A percentile compares a stretch with the other conserved stretches of the same genome.
Conservation (phyloP, 2,329 filamentous ascomycete species). For the Neophaeococcomyces aloes region DNA sequence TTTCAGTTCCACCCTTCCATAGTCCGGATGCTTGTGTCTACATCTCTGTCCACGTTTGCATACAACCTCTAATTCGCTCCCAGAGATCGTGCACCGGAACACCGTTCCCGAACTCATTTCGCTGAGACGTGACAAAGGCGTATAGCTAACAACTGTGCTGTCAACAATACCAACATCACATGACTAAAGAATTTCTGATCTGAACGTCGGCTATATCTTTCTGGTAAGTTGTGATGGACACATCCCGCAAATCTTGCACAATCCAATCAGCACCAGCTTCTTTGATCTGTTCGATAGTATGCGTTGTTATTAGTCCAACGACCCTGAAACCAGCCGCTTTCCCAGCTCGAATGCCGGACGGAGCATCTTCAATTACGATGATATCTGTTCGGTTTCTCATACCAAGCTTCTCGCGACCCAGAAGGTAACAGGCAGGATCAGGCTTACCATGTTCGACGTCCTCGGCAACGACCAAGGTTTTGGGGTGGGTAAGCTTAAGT, state of each 20-base stretch:
- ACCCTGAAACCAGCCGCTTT: conserved; percentile 81
- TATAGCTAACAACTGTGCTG: too few relatives aligned
- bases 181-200: conserved; percentile 16
- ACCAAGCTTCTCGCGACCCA: conserved; percentile 54
- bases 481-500: conserved; percentile 54
- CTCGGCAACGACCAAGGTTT: conserved; percentile 62
- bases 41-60: neutral
- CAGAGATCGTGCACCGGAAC: neutral
- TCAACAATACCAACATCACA: neutral
- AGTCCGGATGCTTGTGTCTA: too few relatives aligned
- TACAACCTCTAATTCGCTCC: neutral
- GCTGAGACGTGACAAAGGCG: too few relatives aligned
- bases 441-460: conserved; percentile 67
- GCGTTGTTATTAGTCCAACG: conserved; percentile 74
- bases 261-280: conserved; percentile 58
- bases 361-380: conserved; percentile 80
- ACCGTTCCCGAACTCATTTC: neutral
- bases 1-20: too few relatives aligned
- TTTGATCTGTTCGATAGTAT: conserved; percentile 59
- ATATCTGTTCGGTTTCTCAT: conserved; percentile 40
- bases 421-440: conserved; percentile 61
- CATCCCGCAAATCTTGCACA: conserved; percentile 65
- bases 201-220: conserved; percentile 14
- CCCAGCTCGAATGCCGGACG: conserved; percentile 70
- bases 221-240: conserved; percentile 44